Base-by-base conservation (phyloP, 2,329 filamentous ascomycete species). In the Aspergillus melleus region DNA sequence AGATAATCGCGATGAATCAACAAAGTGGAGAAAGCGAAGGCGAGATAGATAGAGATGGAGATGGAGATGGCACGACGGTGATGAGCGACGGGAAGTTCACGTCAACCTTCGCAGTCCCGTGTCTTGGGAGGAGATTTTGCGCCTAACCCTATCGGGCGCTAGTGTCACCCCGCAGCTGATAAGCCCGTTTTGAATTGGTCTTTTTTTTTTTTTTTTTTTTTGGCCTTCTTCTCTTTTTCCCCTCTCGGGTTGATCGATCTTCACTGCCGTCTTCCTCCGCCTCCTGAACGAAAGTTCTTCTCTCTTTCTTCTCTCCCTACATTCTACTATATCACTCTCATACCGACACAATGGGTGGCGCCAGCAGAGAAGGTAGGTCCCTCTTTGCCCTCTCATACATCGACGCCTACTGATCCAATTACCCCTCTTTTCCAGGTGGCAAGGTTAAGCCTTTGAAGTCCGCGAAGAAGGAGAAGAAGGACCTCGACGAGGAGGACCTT, bases 371-470 rank as follows among this genome's bases (percentile, higher is more conserved):
- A 81, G 87, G 87, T 87, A 72, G 47, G 78, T 49, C 26, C 39
- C 26, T 14, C 9, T 29, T 19, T 16, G 29, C 32, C 44, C 16
- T 36, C 16, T n/a, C 16, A 16, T n/a, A 54, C 24, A 29, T 22
- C 1, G 19, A 47, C 29, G 29, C 36, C 46, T 49, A n/a, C 54
- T 52, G 47, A 49, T 50, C 62, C 52, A 61, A 51, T 55, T 52
- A 63, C 64, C 68, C 62, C 66, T 61, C 64, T 65, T 36, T 12
- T n/a, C 6, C 54, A 93, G 90, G 89, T 76, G 90, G 90, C 83
- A 93, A 92, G 84, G 86, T 81, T 69, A 92, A 92, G 86, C 90
- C 90, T 69, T 82, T 92, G 79, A 97, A 96, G 88, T 86, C 89
- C 68, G 83, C 91, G 62, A 97, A 96, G 88, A 96, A 94, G 85